Percentiles rank a stretch among this genome's conserved stretches.
Evolutionary conservation across 495 filamentous ascomycete species (phyloP).

Genomic region (Penicillium parvum): DNA sequence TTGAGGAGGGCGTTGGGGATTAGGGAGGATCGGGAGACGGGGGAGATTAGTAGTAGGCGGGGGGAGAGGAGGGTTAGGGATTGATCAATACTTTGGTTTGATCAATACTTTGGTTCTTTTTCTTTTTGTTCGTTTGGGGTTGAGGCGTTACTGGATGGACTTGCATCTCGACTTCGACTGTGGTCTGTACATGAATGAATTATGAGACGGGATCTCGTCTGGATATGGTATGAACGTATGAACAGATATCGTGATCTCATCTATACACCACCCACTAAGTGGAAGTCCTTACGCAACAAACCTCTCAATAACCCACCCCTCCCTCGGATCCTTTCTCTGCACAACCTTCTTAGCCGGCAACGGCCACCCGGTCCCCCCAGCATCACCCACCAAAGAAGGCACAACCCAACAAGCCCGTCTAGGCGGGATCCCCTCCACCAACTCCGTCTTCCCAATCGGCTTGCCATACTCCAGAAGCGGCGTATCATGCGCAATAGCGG

Average conservation of each 20-base stretch:
- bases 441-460: constrained; percentile 75
- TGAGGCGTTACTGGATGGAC: not conserved
- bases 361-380: constrained; percentile 73
- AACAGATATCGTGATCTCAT: constrained; percentile 27
- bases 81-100: not conserved
- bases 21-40: constrained; percentile 81
- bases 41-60: constrained; percentile 58
- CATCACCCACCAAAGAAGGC: constrained; percentile 62
- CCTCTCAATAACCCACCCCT: constrained; percentile 76
- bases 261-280: constrained; percentile 21
- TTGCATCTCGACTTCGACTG: not conserved
- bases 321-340: constrained; percentile 65
- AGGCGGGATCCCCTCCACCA: constrained; percentile 49
- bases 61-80: constrained; percentile 33
- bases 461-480: constrained; percentile 83
- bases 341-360: constrained; percentile 76
- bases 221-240: constrained; percentile 8
- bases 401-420: constrained; percentile 78
- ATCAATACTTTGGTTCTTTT: not conserved
- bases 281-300: constrained; percentile 41
- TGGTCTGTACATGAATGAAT: not conserved
- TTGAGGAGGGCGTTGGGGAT: constrained; percentile 87
- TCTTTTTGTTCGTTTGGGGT: not conserved
- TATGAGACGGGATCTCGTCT: not conserved
- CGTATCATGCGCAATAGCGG: constrained; percentile 76